A percentile compares a stretch with the other conserved stretches of the same genome.
These are phyloP conservation scores for Sophora flavescens DNA, from an alignment of 306 rosid species.

Conservation along the genomic window DNA sequence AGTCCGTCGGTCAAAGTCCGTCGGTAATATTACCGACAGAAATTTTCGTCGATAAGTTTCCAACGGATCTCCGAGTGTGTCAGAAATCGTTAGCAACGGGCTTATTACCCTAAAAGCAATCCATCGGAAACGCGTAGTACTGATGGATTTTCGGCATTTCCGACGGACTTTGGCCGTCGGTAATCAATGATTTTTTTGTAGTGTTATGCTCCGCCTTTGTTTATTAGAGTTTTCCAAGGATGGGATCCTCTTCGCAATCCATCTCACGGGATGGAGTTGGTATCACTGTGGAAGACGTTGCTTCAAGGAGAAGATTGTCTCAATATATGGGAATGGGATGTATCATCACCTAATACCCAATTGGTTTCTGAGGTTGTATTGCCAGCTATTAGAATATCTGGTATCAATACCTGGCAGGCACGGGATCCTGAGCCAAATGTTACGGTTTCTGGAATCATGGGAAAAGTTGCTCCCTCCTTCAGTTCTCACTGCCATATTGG, in stretches of 20 bases:
- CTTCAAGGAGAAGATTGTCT: constrained; percentile 72
- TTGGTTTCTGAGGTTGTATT: constrained; percentile 87
- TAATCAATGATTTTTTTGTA: no score
- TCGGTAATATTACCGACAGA: no score
- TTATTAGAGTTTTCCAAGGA: constrained; percentile 84
- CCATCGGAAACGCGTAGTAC: no score
- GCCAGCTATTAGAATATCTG: constrained; percentile 89
- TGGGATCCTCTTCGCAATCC: constrained; percentile 93
- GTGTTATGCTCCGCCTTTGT: constrained; percentile 75
- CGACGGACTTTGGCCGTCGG: no score
- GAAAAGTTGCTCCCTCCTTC: constrained; percentile 79
- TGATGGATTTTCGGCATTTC: no score
- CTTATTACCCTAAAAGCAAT: no score
- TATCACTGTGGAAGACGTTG: constrained; percentile 72
- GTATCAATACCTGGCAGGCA: constrained; percentile 88
- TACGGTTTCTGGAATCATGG: constrained; percentile 82
- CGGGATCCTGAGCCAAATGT: constrained; percentile 96
- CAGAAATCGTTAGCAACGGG: no score
- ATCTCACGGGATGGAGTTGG: constrained; percentile 70
- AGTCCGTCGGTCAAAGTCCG: no score
- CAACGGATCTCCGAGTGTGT: no score
- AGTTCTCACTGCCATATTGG: constrained; percentile 70
- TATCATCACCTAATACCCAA: constrained; percentile 70
- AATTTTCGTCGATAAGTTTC: no score
- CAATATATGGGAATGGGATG: constrained; percentile 94